A percentile compares a stretch with the other conserved stretches of the same genome.
Evolutionary conservation across 2,329 filamentous ascomycete species (phyloP).

Genomic region (Clarireedia sp.): DNA sequence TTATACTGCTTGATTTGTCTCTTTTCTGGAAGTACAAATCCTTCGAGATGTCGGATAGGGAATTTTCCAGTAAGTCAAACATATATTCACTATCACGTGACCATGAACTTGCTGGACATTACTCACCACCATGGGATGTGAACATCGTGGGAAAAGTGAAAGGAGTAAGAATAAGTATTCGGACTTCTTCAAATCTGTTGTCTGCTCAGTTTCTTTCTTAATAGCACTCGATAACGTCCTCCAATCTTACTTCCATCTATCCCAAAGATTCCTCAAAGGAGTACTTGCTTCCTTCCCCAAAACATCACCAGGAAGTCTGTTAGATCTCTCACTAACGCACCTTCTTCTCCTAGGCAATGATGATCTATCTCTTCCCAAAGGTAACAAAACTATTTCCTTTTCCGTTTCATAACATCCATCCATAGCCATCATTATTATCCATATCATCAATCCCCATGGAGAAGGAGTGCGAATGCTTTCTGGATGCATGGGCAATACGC

Average conservation of each 20-base stretch:
- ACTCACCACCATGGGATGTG: background rate
- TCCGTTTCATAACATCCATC: background rate
- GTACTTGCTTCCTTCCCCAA: conserved; percentile 3
- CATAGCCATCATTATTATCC: conserved; percentile 3
- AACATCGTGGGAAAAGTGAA: background rate
- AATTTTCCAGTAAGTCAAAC: conserved; percentile 37
- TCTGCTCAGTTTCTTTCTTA: background rate
- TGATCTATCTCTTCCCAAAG: conserved; percentile 57
- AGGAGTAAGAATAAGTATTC: background rate
- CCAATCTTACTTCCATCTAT: background rate
- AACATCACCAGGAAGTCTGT: background rate
- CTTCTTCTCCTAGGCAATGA: conserved; percentile 43
- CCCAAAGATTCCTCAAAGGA: background rate
- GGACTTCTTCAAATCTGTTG: background rate
- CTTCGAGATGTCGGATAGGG: conserved; percentile 53
- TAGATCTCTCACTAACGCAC: conserved; percentile 13
- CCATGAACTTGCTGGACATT: rapidly evolving
- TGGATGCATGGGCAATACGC: background rate
- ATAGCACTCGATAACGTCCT: no score
- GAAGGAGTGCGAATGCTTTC: conserved; percentile 5
- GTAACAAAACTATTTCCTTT: conserved; percentile 31
- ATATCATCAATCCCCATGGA: conserved; percentile 1
- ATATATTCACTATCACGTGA: background rate
- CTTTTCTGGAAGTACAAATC: background rate
- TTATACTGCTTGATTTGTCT: background rate